Evolutionary conservation across 768 basidiomycete species (phyloP).

Genomic region (Jaapia argillacea): DNA sequence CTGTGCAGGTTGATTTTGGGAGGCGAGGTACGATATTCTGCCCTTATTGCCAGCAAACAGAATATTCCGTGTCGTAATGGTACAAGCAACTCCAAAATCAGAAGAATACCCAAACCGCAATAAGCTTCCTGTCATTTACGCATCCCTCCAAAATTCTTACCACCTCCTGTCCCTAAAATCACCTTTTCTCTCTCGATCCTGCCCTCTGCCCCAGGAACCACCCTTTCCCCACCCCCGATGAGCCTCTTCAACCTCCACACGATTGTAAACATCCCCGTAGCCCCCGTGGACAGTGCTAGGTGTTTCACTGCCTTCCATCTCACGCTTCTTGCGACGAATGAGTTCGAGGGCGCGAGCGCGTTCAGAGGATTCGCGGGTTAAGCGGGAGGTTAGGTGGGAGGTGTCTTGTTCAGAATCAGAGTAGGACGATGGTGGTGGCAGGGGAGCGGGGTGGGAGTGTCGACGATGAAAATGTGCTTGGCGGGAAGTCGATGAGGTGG

Average conservation of each 20-base stretch:
- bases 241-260: slow-evolving; percentile 63
- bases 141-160: too few relatives aligned
- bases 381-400: too few relatives aligned
- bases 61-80: too few relatives aligned
- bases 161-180: not conserved
- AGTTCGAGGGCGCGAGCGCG: slow-evolving; percentile 67
- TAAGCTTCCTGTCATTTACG: too few relatives aligned
- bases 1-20: too few relatives aligned
- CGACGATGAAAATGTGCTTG: too few relatives aligned
- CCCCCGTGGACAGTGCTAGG: slow-evolving; percentile 53
- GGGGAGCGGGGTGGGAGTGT: slow-evolving; percentile 10
- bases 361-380: slow-evolving; percentile 67
- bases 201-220: slow-evolving; percentile 26
- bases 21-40: too few relatives aligned
- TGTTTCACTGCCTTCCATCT: slow-evolving; percentile 54
- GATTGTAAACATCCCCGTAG: slow-evolving; percentile 66
- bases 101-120: slow-evolving; percentile 1
- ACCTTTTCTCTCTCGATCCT: too few relatives aligned
- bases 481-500: slow-evolving; percentile 11
- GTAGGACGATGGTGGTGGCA: not conserved
- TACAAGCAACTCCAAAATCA: too few relatives aligned
- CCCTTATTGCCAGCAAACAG: too few relatives aligned
- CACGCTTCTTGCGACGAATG: slow-evolving; percentile 54
- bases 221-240: slow-evolving; percentile 33
- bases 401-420: not conserved